Base-by-base conservation (phyloP, 1,139 yeast species). In the Diutina scorzettiae region DNA sequence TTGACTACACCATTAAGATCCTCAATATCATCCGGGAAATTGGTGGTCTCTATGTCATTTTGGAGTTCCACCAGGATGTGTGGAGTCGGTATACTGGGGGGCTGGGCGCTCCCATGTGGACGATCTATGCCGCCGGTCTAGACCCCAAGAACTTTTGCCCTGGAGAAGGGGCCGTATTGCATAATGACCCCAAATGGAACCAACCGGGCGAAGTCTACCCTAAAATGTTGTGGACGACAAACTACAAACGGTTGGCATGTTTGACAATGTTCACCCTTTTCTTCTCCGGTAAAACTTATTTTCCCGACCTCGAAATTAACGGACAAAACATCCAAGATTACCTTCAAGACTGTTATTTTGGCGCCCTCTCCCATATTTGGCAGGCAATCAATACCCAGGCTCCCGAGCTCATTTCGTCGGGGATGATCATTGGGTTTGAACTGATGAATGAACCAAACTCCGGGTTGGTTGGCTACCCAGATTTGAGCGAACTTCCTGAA, bases 31-130 rank as follows among this genome's bases (percentile, higher is more conserved):
- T 85, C 17, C 70, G 75, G 42, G 57, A 69, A 7, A 64, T 77
- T 30, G 87, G 85, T 0, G 96, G 95, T 0, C 60, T 89, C 17
- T 84, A 83, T 53, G 89, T 87, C 5, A 78, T 83, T 50, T 56
- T 89, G 47, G 96, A 89, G 53, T 83, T 94, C 2, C 97, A 89
- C 56, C 97, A 89, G 57, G 97, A 89, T 56, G 93, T 82, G 14
- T 89, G 97, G 97, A 81, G 94, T 5, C 65, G 96, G 42, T 84
- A 69, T 55, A 68, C 79, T 16, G 96, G 97, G n/a, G 97, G 97
- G 1, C 80, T 89, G 45, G 97, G 97, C 17, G 95, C 96, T 5
- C 96, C 97, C 0, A 53, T 85, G 59, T 89, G 97, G 97, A 87
- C 96, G 0, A 61, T 86, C n/a, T 81, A 83, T 53, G 93, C 95